These are phyloP conservation scores for button mushroom (Agaricus bisporus) DNA, from an alignment of 768 basidiomycete genomes.

Conservation along the genomic window DNA sequence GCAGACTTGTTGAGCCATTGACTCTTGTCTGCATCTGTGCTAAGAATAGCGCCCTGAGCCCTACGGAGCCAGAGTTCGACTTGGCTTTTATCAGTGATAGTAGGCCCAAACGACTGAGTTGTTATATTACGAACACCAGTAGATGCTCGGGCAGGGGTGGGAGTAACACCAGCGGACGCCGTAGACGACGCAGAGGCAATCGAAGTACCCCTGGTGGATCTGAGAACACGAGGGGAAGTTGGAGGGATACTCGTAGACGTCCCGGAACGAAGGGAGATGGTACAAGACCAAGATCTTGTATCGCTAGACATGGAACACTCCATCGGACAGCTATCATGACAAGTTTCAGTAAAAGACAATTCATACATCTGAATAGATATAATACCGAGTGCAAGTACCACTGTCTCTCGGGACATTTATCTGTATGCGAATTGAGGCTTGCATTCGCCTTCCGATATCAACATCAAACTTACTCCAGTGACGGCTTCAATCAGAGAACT, in stretches of 20 bases:
- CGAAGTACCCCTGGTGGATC: too few relatives aligned
- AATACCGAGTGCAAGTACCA: slow-evolving; percentile 52
- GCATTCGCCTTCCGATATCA: neutral
- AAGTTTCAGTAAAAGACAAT: neutral
- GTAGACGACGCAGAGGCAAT: too few relatives aligned
- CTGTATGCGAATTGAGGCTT: slow-evolving; percentile 21
- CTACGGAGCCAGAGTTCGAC: slow-evolving; percentile 53
- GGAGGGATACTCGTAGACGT: neutral
- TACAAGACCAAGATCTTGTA: slow-evolving; percentile 35
- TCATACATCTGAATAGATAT: neutral
- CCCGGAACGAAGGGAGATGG: slow-evolving; percentile 27
- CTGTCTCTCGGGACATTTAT: slow-evolving; percentile 57
- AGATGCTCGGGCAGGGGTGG: too few relatives aligned
- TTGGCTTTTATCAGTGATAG: slow-evolving; percentile 29
- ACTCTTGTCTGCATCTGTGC: slow-evolving; percentile 11
- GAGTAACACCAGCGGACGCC: too few relatives aligned
- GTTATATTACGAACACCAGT: too few relatives aligned
- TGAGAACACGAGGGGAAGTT: too few relatives aligned
- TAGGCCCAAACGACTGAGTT: slow-evolving; percentile 32
- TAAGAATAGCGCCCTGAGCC: slow-evolving; percentile 54
- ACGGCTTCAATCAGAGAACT: slow-evolving; percentile 56
- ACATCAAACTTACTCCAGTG: slow-evolving; percentile 32
- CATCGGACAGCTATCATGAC: slow-evolving; percentile 44
- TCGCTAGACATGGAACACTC: slow-evolving; percentile 42
- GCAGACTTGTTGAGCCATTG: slow-evolving; percentile 8